A percentile compares a stretch with the other conserved stretches of the same genome.
Evolutionary conservation across 2,329 filamentous ascomycete species (phyloP).

Genomic region (Phialophora macrospora): DNA sequence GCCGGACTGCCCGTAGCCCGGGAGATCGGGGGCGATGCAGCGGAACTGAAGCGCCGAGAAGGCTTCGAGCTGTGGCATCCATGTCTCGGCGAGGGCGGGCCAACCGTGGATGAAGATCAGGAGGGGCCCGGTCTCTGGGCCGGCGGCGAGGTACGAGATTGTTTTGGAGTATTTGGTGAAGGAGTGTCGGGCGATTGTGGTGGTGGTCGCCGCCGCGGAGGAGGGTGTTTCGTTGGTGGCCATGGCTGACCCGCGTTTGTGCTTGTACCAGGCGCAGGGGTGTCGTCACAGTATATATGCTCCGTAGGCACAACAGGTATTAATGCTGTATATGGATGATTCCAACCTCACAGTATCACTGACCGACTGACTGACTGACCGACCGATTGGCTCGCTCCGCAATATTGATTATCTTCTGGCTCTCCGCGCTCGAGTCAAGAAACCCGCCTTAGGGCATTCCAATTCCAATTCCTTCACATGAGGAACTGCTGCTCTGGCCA

Average conservation of each 20-base stretch:
- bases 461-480: no score
- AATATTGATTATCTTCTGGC: no score
- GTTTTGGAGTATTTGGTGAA: constrained; percentile 19
- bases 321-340: no score
- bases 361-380: no score
- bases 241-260: background rate
- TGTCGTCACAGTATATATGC: no score
- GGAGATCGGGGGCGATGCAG: constrained; percentile 48
- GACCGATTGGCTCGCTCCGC: no score
- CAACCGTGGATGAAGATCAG: constrained; percentile 56
- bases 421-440: no score
- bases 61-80: constrained; percentile 49
- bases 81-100: constrained; percentile 54
- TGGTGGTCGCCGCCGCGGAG: background rate
- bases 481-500: no score
- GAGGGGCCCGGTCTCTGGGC: constrained; percentile 23
- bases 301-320: no score
- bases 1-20: constrained; percentile 45
- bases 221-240: no score
- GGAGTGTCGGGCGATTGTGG: constrained; percentile 17
- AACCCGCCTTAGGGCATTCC: no score
- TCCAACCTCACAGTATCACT: no score
- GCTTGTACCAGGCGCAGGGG: background rate
- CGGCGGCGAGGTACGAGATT: constrained; percentile 29
- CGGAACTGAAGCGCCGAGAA: constrained; percentile 50